Evolutionary conservation across 768 basidiomycete species (phyloP), one percentile per base, ranked within the genome.

Genomic region (Sporobolomyces roseus): DNA sequence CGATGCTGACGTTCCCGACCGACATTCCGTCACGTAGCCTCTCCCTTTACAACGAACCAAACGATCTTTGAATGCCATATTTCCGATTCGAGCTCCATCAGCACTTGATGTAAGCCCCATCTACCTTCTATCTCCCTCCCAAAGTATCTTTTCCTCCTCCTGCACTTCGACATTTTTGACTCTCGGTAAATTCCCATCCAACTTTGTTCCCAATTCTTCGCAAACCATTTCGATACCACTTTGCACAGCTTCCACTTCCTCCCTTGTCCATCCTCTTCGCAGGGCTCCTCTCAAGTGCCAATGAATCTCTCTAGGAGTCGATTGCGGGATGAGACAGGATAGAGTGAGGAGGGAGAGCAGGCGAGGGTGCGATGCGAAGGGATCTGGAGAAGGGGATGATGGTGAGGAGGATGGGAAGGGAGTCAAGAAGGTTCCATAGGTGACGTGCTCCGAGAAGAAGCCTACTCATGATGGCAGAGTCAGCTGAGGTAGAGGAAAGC

Each of bases 211-310:
- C 8, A 56, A 36, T 30, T 41, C 56, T 25, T 51, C 65, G 32
- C 61, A 58, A 13, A 70, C 69, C 4, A n/a, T 33, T 43, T 69
- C 70, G 2, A 73, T 25, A 27, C 58, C 66, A 1, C 19, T 1
- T 38, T 74, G 71, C 17, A 74, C 33, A 35, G 41, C 41, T 55
- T 73, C 71, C 32, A 74, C 71, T 36, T 74, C 71, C 7, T 63
- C 68, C 23, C 58, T 19, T 17, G 33, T 59, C 68, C 72, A 72
- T 3, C 74, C 74, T 16, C 41, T 46, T 32, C 74, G 53, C 13
- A 73, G 27, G 0, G 71, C 71, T 12, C 74, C 74, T 13, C 74
- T 56, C 5, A 74, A 59, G 43, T 74, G 74, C 74, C 74, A 74
- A 19, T 62, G 33, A 51, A 73, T 64, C 55, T 74, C 74, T 33